Evolutionary conservation across 2,329 filamentous ascomycete species (phyloP).

Genomic region (Trichoderma harzianum): DNA sequence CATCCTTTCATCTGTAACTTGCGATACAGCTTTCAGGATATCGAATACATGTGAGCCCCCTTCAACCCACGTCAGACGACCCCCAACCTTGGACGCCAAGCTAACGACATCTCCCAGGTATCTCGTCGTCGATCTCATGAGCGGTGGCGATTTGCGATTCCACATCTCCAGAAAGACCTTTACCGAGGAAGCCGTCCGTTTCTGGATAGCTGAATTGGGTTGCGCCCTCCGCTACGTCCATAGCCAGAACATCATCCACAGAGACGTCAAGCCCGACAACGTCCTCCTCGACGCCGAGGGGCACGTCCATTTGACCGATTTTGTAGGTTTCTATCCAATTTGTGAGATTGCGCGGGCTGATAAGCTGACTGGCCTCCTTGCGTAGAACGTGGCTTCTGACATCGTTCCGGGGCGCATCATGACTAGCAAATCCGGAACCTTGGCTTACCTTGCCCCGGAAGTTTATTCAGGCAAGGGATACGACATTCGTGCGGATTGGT

Average conservation of each 20-base stretch:
- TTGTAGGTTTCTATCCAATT: slow-evolving; percentile 58
- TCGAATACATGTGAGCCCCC: slow-evolving; percentile 84
- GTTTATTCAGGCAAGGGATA: slow-evolving; percentile 92
- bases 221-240: slow-evolving; percentile 89
- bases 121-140: slow-evolving; percentile 97
- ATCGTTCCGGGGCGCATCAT: slow-evolving; percentile 76
- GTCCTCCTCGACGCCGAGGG: slow-evolving; percentile 83
- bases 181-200: slow-evolving; percentile 92
- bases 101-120: slow-evolving; percentile 58
- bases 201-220: slow-evolving; percentile 93
- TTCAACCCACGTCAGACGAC: neutral
- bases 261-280: slow-evolving; percentile 91
- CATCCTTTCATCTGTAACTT: slow-evolving; percentile 98
- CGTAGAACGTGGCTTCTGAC: slow-evolving; percentile 92
- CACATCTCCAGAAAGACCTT: slow-evolving; percentile 98
- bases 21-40: slow-evolving; percentile 98
- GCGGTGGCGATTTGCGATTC: slow-evolving; percentile 90
- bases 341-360: neutral
- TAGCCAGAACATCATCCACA: slow-evolving; percentile 80
- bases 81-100: neutral
- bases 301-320: slow-evolving; percentile 96
- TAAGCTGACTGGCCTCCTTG: slow-evolving; percentile 22
- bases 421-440: slow-evolving; percentile 92
- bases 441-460: slow-evolving; percentile 93
- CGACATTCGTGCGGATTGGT: slow-evolving; percentile 91